phyloP scores from a whole-genome alignment of 495 filamentous ascomycete species.

The Paragyromitra xinjiangensis region DNA sequence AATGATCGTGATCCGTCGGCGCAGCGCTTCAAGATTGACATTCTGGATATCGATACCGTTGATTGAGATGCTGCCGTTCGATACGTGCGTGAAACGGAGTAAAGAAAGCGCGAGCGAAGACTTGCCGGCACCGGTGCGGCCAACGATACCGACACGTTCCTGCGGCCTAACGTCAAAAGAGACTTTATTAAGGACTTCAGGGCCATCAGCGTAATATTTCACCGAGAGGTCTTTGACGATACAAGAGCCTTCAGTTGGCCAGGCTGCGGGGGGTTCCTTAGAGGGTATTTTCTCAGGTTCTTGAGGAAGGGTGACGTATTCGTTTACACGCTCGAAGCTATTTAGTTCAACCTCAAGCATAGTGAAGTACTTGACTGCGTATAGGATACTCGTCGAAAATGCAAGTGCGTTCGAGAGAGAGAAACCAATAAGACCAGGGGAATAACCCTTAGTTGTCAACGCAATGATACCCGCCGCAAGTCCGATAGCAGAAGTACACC shows the following conservation, averaged over 20 bases:
- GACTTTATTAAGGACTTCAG: slow-evolving; percentile 61
- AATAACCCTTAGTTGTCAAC: slow-evolving; percentile 55
- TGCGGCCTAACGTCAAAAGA: slow-evolving; percentile 59
- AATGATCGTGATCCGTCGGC: slow-evolving; percentile 65
- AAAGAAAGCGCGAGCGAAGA: slow-evolving; percentile 60
- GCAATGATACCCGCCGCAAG: slow-evolving; percentile 60
- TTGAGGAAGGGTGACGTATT: slow-evolving; percentile 64
- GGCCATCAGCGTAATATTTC: slow-evolving; percentile 60
- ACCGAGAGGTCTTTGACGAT: slow-evolving; percentile 60
- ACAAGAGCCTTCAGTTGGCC: slow-evolving; percentile 62
- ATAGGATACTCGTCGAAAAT: slow-evolving; percentile 47
- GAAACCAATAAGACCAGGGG: slow-evolving; percentile 60
- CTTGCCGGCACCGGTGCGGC: slow-evolving; percentile 65
- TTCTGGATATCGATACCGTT: slow-evolving; percentile 65
- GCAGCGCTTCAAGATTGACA: slow-evolving; percentile 63
- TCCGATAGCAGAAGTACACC: slow-evolving; percentile 59
- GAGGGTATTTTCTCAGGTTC: slow-evolving; percentile 61
- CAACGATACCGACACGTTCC: slow-evolving; percentile 63
- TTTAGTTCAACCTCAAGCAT: slow-evolving; percentile 51
- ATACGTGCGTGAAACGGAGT: slow-evolving; percentile 64
- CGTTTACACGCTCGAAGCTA: slow-evolving; percentile 62
- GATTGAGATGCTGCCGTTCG: slow-evolving; percentile 62
- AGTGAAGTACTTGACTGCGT: slow-evolving; percentile 45
- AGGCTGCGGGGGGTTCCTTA: slow-evolving; percentile 59
- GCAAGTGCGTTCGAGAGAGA: slow-evolving; percentile 60